A percentile compares a stretch with the other conserved stretches of the same genome.
Conservation (phyloP, 495 filamentous ascomycete genomes). For the Penicillium cinerascens region DNA sequence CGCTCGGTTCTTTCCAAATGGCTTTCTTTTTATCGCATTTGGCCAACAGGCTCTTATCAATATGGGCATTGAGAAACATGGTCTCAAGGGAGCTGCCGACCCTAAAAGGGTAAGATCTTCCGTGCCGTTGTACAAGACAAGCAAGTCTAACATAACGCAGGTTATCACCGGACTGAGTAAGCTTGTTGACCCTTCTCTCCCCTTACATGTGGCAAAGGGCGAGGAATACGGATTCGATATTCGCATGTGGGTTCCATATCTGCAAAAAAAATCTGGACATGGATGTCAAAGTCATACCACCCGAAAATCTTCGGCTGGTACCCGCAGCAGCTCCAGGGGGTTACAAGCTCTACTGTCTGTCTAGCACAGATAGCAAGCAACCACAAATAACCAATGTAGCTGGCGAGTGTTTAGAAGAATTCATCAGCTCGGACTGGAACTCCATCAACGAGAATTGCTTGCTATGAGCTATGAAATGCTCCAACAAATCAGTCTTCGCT, state of each 20-base stretch:
- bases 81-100: no score
- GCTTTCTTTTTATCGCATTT: slow-evolving; percentile 21
- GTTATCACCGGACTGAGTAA: slow-evolving; percentile 14
- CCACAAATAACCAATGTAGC: not conserved
- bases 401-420: slow-evolving; percentile 34
- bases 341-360: slow-evolving; percentile 26
- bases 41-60: slow-evolving; percentile 19
- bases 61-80: slow-evolving; percentile 1
- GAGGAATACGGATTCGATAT: slow-evolving; percentile 32
- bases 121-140: not conserved
- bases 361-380: not conserved
- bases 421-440: slow-evolving; percentile 39
- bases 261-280: slow-evolving; percentile 16
- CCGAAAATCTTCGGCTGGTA: slow-evolving; percentile 17
- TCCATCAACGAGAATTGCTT: slow-evolving; percentile 40
- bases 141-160: not conserved
- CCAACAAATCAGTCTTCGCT: slow-evolving; percentile 27
- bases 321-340: slow-evolving; percentile 8
- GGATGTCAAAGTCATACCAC: slow-evolving; percentile 10
- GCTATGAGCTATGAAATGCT: slow-evolving; percentile 26
- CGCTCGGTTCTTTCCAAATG: slow-evolving; percentile 42
- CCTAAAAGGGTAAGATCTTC: no score
- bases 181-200: slow-evolving; percentile 23
- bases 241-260: no score
- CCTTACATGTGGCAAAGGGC: slow-evolving; percentile 35